Base-by-base conservation (phyloP, 1,284 basidiomycete species). In the Vanrija sp. region DNA sequence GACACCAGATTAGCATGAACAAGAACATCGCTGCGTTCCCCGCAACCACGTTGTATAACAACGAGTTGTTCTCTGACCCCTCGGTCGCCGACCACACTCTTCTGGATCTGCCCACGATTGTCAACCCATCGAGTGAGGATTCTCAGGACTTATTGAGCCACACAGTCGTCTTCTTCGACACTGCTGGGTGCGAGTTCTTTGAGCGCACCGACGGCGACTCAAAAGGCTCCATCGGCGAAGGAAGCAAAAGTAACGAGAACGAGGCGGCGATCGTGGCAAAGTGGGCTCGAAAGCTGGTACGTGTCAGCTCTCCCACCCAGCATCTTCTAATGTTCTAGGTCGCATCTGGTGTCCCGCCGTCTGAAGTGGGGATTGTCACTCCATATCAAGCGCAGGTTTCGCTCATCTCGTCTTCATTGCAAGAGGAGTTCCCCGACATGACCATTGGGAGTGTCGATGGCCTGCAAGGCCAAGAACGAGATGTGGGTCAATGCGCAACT, bases 311-410 rank as follows among this genome's bases (percentile, higher is more conserved):
- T 19, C 18, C n/a, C 15, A 23, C 21, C 14, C 23, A 12, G 5
- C 15, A 26, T 14, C 16, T 21, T 10, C 49, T 43, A 16, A 49
- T 43, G 8, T 48, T 14, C 50, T 61, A 92, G 90, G 78, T 87
- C n/a, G 75, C 73, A 6, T 80, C 82, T 3, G 91, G 92, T 0
- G 75, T 98, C 1, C 71, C 80, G 0, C 82, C 90, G 0, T 76
- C 77, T 0, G 87, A 94, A 65, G 91, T 98, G 53, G 90, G 91
- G 1, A 82, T 98, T 49, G 88, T 98, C 57, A 90, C 92, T 5
- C 94, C 96, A 82, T 96, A 96, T 73, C 91, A 95, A 79, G 90
- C 91, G 0, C 93, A 96, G 76, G 91, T 93, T 0, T 83, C 87
- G 0, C 80, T 92, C 10, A 78, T 95, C 50, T 83, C 88, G 0